Conservation (phyloP, 225 moss, liverwort and hornwort genomes). For the Lunularia cruciata region DNA sequence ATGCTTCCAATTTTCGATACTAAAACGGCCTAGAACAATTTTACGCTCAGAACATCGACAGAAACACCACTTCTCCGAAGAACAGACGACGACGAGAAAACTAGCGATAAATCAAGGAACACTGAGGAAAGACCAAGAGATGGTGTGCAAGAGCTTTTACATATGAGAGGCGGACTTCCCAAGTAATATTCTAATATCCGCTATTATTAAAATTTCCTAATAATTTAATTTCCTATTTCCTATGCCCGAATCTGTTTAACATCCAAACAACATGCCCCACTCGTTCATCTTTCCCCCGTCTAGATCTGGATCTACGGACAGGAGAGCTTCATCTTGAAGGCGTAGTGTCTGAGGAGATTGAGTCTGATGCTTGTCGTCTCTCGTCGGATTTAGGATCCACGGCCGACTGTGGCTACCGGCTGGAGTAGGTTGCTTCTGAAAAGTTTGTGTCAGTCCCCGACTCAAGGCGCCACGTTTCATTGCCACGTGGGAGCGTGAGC, state of each 20-base stretch:
- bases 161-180: not conserved
- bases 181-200: not conserved
- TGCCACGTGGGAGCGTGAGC: not conserved
- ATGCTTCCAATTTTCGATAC: constrained; percentile 22
- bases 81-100: not conserved
- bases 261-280: not conserved
- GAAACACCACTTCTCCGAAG: not conserved
- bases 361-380: too few relatives aligned
- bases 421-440: too few relatives aligned
- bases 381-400: too few relatives aligned
- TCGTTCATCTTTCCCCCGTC: not conserved
- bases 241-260: not conserved
- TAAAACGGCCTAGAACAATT: not conserved
- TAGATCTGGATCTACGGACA: not conserved
- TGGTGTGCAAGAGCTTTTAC: not conserved
- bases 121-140: not conserved
- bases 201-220: not conserved
- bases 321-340: too few relatives aligned
- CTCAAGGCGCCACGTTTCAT: not conserved
- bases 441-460: not conserved
- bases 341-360: not conserved
- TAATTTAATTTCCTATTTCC: not conserved
- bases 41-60: constrained; percentile 2
- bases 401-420: too few relatives aligned
- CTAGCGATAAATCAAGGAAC: too few relatives aligned